These are phyloP conservation scores for Thuja plicata DNA, from an alignment of 83 land plant genomes.

Conservation along the genomic window DNA sequence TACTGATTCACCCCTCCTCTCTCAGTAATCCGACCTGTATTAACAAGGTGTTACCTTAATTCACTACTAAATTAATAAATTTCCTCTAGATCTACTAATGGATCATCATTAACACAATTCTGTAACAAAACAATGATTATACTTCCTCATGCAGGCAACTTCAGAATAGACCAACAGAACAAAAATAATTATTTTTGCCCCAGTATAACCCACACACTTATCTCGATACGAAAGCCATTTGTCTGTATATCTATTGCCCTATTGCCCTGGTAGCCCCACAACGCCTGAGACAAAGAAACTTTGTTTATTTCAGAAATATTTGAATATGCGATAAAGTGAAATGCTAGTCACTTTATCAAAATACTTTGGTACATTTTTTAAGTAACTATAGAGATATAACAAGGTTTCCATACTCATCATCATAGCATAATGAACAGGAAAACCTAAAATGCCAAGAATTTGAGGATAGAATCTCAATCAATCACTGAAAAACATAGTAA, in stretches of 20 bases:
- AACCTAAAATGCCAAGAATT: neutral
- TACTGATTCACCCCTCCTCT: too few relatives aligned
- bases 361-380: neutral
- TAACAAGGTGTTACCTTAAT: neutral
- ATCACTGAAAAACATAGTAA: neutral
- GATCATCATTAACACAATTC: neutral
- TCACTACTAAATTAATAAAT: neutral
- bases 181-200: neutral
- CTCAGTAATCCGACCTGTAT: too few relatives aligned
- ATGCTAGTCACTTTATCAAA: neutral
- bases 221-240: neutral
- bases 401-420: neutral
- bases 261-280: neutral
- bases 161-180: neutral
- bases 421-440: neutral
- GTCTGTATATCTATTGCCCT: neutral
- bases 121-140: neutral
- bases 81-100: conserved; percentile 1
- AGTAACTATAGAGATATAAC: neutral
- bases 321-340: neutral
- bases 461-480: neutral
- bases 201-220: neutral
- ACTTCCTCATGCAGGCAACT: neutral
- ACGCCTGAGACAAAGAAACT: neutral
- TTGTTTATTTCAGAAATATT: neutral